Conservation (phyloP, 371 early-diverging fungal genomes). For the Mortierella polycephala region DNA sequence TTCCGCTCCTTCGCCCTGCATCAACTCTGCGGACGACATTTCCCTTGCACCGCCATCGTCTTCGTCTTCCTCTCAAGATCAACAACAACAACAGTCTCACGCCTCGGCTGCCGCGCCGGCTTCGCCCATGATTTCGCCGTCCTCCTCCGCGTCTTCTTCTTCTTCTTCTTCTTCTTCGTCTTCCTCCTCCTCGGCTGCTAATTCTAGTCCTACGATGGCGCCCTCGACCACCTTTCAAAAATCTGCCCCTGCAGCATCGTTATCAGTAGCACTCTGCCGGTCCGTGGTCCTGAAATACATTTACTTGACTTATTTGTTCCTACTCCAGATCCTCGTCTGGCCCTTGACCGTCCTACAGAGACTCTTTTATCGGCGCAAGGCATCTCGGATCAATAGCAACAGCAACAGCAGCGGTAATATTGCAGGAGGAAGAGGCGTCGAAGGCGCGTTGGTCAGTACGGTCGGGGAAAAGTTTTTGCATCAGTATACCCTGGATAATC, state of each 20-base stretch:
- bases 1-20: background rate
- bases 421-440: background rate
- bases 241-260: slow-evolving; percentile 17
- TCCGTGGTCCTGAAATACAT: slow-evolving; percentile 48
- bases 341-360: slow-evolving; percentile 28
- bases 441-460: slow-evolving; percentile 14
- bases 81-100: background rate
- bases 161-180: slow-evolving; percentile 6
- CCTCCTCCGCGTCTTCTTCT: background rate
- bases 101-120: no score
- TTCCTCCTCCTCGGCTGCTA: background rate
- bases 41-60: background rate
- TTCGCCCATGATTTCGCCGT: no score
- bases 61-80: slow-evolving; percentile 1
- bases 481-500: slow-evolving; percentile 47
- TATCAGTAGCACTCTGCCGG: slow-evolving; percentile 49
- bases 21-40: background rate
- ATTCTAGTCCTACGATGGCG: background rate
- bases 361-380: slow-evolving; percentile 11
- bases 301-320: slow-evolving; percentile 41
- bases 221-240: slow-evolving; percentile 35
- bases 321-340: slow-evolving; percentile 24
- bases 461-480: slow-evolving; percentile 48
- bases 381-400: background rate
- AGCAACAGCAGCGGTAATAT: slow-evolving; percentile 3